Base-by-base conservation (phyloP, 257 asterid genomes). In the Lithospermum erythrorhizon region DNA sequence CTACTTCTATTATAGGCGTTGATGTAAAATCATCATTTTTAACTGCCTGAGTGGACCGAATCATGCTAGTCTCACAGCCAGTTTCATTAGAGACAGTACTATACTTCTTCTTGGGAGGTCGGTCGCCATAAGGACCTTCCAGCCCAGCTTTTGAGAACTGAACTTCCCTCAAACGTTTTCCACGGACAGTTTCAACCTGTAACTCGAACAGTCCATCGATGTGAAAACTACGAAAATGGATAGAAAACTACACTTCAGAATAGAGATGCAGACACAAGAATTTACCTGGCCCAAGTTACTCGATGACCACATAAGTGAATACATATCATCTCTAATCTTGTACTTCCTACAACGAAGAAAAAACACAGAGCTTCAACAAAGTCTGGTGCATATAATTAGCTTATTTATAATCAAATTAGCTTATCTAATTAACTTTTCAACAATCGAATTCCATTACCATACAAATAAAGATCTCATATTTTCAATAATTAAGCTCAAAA, bases 291-390 rank as follows among this genome's bases (percentile, higher is more conserved):
- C 95, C 83, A 91, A 70, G 73, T 82, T 88, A 72, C 86, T 73
- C 9, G 97, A 88, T 68, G 97, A 91, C 86, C 83, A 76, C 95
- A 91, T 76, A 65, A 91, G 95, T 27, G 97, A 78, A 82, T 77
- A 81, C n/a, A 75, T 71, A 69, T 78, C 82, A 9, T 88, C 95
- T 53, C 54, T 73, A 68, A 91, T 71, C 85, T 80, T 85, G 76
- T 87, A 83, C 76, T 83, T 88, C 90, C 97, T 88, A 78, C 70
- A 72, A 70, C 35, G 59, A 64, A 55, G 65, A 72, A 62, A 17
- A 23, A 61, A 32, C 52, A 9, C 41, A 56, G 20, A 66, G 21
- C 32, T 27, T 27, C 32, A 27, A 27, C 5, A 3, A 27, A 27
- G 32, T 27, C 32, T 27, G 32, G 32, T 27, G 32, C 13, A 55